phyloP scores from a whole-genome alignment of 768 basidiomycete genomes.

The Rhodotorula kratochvilovae region DNA sequence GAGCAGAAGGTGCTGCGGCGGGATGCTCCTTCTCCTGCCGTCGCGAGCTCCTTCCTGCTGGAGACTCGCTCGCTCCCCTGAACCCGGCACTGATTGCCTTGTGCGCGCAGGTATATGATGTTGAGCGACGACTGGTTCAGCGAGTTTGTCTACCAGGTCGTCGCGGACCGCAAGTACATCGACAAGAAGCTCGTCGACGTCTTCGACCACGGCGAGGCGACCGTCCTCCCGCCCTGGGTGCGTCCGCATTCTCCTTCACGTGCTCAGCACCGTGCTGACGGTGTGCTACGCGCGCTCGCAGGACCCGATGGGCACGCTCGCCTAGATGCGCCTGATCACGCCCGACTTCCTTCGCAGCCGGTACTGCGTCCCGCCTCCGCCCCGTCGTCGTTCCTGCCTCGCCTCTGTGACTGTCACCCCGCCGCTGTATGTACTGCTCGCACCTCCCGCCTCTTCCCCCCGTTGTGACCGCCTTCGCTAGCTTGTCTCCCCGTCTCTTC shows the following conservation, averaged over 20 bases:
- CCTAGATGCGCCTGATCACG: too few species aligned
- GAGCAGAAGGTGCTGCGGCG: too few species aligned
- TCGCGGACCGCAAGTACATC: constrained; percentile 54
- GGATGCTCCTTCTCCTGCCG: background rate
- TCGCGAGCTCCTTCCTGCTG: background rate
- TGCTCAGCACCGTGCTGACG: background rate
- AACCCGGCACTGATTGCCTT: too few species aligned
- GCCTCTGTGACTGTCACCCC: background rate
- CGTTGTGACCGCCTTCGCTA: too few species aligned
- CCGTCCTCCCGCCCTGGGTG: constrained; percentile 78
- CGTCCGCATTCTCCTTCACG: background rate
- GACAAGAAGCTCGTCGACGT: constrained; percentile 70
- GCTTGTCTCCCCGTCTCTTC: too few species aligned
- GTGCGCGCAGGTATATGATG: constrained; percentile 63
- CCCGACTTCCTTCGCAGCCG: too few species aligned
- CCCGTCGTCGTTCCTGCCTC: background rate
- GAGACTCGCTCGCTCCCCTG: background rate
- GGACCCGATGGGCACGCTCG: constrained; percentile 38
- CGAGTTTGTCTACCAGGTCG: constrained; percentile 91
- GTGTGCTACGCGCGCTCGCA: background rate
- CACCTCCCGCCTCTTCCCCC: too few species aligned
- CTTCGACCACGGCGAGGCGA: constrained; percentile 62
- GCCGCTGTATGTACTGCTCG: too few species aligned
- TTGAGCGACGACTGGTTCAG: constrained; percentile 91
- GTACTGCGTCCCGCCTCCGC: background rate